phyloP scores from a whole-genome alignment of 2,329 filamentous ascomycete genomes.

The Clarireedia homoeocarpa region DNA sequence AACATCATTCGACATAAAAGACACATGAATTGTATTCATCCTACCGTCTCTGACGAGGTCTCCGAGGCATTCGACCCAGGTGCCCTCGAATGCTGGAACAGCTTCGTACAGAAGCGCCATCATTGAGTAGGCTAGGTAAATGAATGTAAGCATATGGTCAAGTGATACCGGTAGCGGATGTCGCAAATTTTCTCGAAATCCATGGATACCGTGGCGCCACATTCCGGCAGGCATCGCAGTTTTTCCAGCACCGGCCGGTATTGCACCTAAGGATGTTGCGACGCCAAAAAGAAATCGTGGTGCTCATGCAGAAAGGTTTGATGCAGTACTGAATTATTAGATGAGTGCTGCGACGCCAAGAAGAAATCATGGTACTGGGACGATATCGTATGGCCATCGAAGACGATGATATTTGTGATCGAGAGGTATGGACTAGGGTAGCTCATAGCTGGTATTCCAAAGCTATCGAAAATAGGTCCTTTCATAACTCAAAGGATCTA shows the following conservation, averaged over 20 bases:
- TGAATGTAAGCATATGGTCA: constrained; percentile 56
- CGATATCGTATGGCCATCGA: constrained; percentile 88
- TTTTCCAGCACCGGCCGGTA: constrained; percentile 64
- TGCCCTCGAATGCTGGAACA: constrained; percentile 72
- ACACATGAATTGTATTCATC: too few species aligned
- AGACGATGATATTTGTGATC: constrained; percentile 65
- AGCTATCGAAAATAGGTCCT: constrained; percentile 63
- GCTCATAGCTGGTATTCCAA: constrained; percentile 68
- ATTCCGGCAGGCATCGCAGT: constrained; percentile 89
- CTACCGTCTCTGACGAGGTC: constrained; percentile 72
- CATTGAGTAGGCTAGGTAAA: constrained; percentile 83
- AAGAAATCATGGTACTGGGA: constrained; percentile 71
- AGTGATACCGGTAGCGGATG: constrained; percentile 67
- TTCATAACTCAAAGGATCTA: constrained; percentile 66
- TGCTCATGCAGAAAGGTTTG: constrained; percentile 74
- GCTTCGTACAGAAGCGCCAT: constrained; percentile 82
- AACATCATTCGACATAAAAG: too few species aligned
- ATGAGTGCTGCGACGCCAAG: constrained; percentile 15
- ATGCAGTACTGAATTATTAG: constrained; percentile 55
- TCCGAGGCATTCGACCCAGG: constrained; percentile 79
- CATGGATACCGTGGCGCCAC: constrained; percentile 90
- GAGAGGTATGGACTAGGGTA: constrained; percentile 72
- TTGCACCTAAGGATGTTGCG: constrained; percentile 75
- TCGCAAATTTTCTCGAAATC: constrained; percentile 69
- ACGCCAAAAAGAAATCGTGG: constrained; percentile 79